Evolutionary conservation across 805 yeast genomes (phyloP).

Genomic region (Pichia pseudocactophila): DNA sequence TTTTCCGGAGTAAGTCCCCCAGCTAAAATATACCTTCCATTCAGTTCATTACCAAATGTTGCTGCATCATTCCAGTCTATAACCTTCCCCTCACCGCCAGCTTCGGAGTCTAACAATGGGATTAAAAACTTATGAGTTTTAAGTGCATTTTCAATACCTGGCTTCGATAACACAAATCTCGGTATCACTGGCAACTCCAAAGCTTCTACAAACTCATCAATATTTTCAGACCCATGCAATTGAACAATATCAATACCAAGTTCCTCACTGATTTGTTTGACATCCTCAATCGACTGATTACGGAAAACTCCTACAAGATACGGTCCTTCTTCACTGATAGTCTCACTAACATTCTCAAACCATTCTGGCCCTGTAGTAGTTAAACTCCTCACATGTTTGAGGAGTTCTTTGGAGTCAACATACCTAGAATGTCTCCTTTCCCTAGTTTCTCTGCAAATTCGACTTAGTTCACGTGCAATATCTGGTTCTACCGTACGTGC

Average conservation of each 20-base stretch:
- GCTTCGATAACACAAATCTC: conserved; percentile 57
- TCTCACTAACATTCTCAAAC: conserved; percentile 23
- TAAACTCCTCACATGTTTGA: conserved; percentile 8
- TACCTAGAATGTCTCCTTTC: conserved; percentile 15
- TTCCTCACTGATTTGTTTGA: conserved; percentile 34
- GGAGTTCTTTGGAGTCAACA: conserved; percentile 20
- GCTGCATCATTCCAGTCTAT: conserved; percentile 60
- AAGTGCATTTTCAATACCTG: conserved; percentile 22
- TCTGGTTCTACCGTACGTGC: conserved; percentile 53
- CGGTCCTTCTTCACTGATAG: conserved; percentile 41
- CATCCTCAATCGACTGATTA: conserved; percentile 65
- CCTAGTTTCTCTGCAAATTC: conserved; percentile 18
- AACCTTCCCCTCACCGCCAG: conserved; percentile 85
- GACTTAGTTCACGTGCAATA: conserved; percentile 40
- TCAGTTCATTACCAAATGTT: conserved; percentile 25
- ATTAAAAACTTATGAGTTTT: conserved; percentile 34
- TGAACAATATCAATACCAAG: conserved; percentile 71
- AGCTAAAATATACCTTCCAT: conserved; percentile 55
- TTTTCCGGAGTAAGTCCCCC: conserved; percentile 84
- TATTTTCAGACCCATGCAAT: conserved; percentile 71
- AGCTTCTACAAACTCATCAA: conserved; percentile 33
- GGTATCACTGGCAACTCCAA: conserved; percentile 55
- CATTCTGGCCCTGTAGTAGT: conserved; percentile 25
- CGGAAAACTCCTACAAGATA: conserved; percentile 83
- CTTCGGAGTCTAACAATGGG: conserved; percentile 75